A percentile compares a stretch with the other conserved stretches of the same genome.
phyloP scores from a whole-genome alignment of 2,329 filamentous ascomycete species.

The Neurospora crassa region DNA sequence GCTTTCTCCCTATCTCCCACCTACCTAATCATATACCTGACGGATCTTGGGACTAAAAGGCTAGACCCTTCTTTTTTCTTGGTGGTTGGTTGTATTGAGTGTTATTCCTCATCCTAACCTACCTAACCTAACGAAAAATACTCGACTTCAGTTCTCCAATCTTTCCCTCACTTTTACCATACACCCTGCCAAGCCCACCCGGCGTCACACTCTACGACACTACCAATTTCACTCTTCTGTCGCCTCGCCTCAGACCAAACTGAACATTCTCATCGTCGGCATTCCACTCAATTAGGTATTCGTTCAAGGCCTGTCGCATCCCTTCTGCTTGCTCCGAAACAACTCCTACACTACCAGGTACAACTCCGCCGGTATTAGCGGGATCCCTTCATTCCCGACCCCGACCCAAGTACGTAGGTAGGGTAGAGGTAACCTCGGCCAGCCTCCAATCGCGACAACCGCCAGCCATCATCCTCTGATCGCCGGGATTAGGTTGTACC shows the following conservation, averaged over 20 bases:
- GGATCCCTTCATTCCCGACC: not conserved
- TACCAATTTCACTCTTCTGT: not conserved
- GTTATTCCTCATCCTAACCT: too few relatives aligned
- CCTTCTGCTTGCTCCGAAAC: not conserved
- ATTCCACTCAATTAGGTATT: not conserved
- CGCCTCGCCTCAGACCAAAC: not conserved
- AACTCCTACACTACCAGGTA: not conserved
- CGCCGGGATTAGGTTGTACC: not conserved
- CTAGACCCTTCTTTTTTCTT: not conserved
- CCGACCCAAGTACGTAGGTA: not conserved
- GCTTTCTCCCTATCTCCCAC: not conserved
- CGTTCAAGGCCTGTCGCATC: not conserved
- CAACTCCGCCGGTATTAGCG: too few relatives aligned
- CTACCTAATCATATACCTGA: not conserved
- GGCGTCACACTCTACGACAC: not conserved
- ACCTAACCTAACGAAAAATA: not conserved
- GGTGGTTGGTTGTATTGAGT: not conserved
- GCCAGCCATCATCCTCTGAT: not conserved
- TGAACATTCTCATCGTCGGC: not conserved
- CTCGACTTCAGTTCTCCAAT: not conserved
- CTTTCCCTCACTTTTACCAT: not conserved
- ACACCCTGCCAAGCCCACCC: not conserved
- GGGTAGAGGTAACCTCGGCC: not conserved
- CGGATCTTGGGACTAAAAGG: not conserved
- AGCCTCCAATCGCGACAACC: not conserved